Evolutionary conservation across 331 rosid species (phyloP).

Genomic region (Phaseolus coccineus): DNA sequence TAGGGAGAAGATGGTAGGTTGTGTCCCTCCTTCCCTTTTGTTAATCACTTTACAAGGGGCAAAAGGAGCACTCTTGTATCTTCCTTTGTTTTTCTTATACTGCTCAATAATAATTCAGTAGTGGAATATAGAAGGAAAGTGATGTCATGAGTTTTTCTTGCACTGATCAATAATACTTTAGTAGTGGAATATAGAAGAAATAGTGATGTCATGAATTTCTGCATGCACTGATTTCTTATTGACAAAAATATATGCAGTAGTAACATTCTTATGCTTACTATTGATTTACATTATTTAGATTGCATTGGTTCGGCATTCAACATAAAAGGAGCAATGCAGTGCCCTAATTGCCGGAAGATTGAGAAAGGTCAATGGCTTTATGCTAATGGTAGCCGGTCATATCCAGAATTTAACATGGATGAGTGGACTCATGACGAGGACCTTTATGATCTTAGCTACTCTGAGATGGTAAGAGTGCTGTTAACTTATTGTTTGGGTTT

Average conservation of each 20-base stretch:
- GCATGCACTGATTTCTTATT: neutral
- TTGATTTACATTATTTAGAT: slow-evolving; percentile 57
- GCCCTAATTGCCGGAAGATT: slow-evolving; percentile 97
- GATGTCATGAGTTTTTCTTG: neutral
- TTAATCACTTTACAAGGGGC: neutral
- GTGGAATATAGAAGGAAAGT: neutral
- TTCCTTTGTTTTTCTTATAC: neutral
- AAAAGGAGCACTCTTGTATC: neutral
- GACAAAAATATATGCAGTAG: neutral
- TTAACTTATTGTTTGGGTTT: slow-evolving; percentile 29
- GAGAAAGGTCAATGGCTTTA: slow-evolving; percentile 99
- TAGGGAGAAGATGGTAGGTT: neutral
- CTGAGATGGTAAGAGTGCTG: slow-evolving; percentile 78
- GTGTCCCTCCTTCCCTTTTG: neutral
- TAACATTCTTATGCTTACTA: slow-evolving; percentile 29
- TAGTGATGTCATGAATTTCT: neutral
- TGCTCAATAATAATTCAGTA: neutral
- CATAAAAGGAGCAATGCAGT: slow-evolving; percentile 93
- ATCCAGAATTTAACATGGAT: slow-evolving; percentile 82
- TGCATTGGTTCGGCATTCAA: slow-evolving; percentile 98
- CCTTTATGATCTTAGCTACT: slow-evolving; percentile 87
- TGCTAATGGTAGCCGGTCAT: slow-evolving; percentile 86
- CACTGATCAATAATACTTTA: neutral
- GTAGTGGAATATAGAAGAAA: neutral
- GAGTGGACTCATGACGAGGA: slow-evolving; percentile 95